Percentiles rank a stretch among this genome's conserved stretches.
phyloP scores from a whole-genome alignment of 371 early-diverging fungal genomes.

The Apophysomyces sp. region DNA sequence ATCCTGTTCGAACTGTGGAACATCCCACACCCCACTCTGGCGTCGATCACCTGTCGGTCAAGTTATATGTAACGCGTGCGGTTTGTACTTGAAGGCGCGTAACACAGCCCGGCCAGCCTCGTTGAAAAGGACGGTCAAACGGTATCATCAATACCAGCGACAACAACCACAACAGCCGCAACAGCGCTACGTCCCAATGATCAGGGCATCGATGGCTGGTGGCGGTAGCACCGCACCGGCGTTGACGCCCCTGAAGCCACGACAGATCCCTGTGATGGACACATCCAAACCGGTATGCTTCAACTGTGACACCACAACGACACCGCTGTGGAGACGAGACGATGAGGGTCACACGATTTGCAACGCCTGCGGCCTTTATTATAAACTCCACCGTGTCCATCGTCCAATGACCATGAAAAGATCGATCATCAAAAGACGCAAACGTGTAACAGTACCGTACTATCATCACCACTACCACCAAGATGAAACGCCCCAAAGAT shows the following conservation, averaged over 20 bases:
- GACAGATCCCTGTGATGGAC: background rate
- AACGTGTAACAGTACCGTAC: conserved; percentile 36
- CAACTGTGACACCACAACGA: conserved; percentile 80
- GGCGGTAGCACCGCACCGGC: too few relatives aligned
- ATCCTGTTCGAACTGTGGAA: conserved; percentile 86
- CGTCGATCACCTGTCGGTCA: conserved; percentile 81
- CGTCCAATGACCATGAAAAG: conserved; percentile 80
- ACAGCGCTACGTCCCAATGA: too few relatives aligned
- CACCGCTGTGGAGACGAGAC: conserved; percentile 90
- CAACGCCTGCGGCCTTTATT: conserved; percentile 88
- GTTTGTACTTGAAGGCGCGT: conserved; percentile 80
- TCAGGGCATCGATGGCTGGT: background rate
- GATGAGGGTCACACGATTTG: conserved; percentile 76
- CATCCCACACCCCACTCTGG: conserved; percentile 93
- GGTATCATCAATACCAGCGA: background rate
- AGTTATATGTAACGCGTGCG: conserved; percentile 92
- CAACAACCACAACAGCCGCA: background rate
- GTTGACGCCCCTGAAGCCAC: background rate
- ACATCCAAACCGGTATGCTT: conserved; percentile 45
- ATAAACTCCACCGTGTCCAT: conserved; percentile 74
- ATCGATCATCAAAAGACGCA: conserved; percentile 79
- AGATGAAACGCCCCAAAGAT: background rate
- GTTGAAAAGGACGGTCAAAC: conserved; percentile 59
- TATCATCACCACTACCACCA: background rate
- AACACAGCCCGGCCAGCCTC: conserved; percentile 79